A percentile compares a stretch with the other conserved stretches of the same genome.
These are phyloP conservation scores for Volutella citrinella DNA, from an alignment of 2,329 filamentous ascomycete genomes.

Conservation along the genomic window DNA sequence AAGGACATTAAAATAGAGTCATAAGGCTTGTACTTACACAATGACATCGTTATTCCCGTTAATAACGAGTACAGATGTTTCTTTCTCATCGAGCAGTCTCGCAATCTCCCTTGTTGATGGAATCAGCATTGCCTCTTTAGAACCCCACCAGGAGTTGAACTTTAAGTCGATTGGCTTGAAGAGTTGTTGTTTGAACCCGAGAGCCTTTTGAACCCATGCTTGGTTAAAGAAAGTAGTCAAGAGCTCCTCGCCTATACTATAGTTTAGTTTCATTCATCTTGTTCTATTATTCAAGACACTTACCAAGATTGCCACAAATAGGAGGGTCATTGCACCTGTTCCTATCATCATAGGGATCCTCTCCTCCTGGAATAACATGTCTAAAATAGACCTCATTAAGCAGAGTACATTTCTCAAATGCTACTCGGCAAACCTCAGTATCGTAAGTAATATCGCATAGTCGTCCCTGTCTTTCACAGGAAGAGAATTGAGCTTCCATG, in stretches of 20 bases:
- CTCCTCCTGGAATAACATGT: no score
- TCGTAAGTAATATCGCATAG: neutral
- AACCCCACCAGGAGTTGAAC: neutral
- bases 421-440: neutral
- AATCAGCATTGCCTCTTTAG: neutral
- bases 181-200: neutral
- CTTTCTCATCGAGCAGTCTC: no score
- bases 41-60: slow-evolving; percentile 1
- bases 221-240: neutral
- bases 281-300: neutral
- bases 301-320: neutral
- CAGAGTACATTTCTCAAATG: no score
- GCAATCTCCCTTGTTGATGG: no score
- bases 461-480: neutral
- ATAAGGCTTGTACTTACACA: neutral
- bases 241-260: no score
- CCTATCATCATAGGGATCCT: neutral
- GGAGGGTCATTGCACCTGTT: neutral
- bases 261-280: no score
- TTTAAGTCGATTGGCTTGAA: neutral
- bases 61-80: neutral
- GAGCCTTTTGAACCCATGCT: neutral
- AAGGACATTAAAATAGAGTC: no score
- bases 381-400: no score
- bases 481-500: neutral